These are phyloP conservation scores for Phylloporus rhodoxanthus DNA, from an alignment of 768 basidiomycete genomes.

Conservation along the genomic window DNA sequence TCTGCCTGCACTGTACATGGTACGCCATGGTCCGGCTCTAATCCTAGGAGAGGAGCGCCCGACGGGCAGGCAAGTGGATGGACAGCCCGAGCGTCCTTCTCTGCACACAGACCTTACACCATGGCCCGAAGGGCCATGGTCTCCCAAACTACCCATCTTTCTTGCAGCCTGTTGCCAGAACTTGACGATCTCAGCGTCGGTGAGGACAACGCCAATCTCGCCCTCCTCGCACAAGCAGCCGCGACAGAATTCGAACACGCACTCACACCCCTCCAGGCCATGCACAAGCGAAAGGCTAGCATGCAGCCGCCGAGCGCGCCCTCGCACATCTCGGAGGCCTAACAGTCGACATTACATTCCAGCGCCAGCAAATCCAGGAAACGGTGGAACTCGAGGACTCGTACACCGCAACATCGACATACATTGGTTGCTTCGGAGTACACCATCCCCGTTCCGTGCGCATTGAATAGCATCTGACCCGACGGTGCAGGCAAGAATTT, in stretches of 20 bases:
- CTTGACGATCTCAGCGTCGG: too few species aligned
- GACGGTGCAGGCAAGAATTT: background rate
- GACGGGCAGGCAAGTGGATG: too few species aligned
- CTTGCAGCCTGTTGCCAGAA: too few species aligned
- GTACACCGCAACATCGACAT: constrained; percentile 23
- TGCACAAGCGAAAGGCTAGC: constrained; percentile 11
- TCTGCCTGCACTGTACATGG: too few species aligned
- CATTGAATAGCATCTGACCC: background rate
- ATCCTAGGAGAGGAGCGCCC: too few species aligned
- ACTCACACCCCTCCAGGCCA: background rate
- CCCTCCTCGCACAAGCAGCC: background rate
- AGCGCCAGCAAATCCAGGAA: constrained; percentile 2
- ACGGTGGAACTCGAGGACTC: constrained; percentile 29
- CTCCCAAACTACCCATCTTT: too few species aligned
- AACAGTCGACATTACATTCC: too few species aligned
- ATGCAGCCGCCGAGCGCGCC: constrained; percentile 18
- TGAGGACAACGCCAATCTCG: background rate
- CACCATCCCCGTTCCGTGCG: background rate
- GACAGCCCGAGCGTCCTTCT: too few species aligned
- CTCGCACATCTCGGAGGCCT: too few species aligned
- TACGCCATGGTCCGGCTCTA: too few species aligned
- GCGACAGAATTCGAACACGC: background rate
- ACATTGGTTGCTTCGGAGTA: constrained; percentile 30
- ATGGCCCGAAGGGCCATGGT: too few species aligned
- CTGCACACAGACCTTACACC: too few species aligned